Base-by-base conservation (phyloP, 495 filamentous ascomycete genomes). In the Sporormia fimetaria region DNA sequence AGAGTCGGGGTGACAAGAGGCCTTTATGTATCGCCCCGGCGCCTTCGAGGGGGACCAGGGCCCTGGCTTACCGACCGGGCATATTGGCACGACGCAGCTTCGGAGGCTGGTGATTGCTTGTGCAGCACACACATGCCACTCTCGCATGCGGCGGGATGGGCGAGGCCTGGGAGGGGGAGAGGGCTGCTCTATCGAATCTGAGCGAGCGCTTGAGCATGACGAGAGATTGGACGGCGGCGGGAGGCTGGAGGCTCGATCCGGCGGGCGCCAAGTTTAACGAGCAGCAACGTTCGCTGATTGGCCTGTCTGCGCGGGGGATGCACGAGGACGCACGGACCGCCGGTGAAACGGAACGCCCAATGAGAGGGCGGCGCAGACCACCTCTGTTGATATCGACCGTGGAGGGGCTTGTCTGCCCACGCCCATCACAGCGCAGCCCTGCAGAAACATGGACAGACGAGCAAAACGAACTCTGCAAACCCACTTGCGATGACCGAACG, bases 371-470 rank as follows among this genome's bases (percentile, higher is more conserved):
- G 12, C 3, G 20, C 8, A 18, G 3, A 3, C 24, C 6, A 14
- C 9, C 25, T 24, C 37, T 44, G 33, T 44, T 53, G 50, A 53
- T 48, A 39, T 34, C 22, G 25, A 15, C 8, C 21, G 16, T 29
- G 7, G 27, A 29, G 22, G 32, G 40, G 48, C 48, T 32, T 42
- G 27, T 34, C 26, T 40, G 49, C 30, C 30, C n/a, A n/a, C n/a
- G n/a, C 31, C 49, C 17, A 48, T 54, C 51, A 54, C 51, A 37
- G n/a, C n/a, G n/a, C n/a, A n/a, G n/a, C n/a, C n/a, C 45, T 46
- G 51, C 51, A 54, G 40, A 32, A 31, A 22, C 20, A 18, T 9
- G 5, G 11, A 21, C 6, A 27, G 29, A 32, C 28, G 25, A 33
- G 33, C 25, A 23, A 11, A 4, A 12, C 21, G 10, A 23, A 21